Evolutionary conservation across 768 basidiomycete species (phyloP).

Genomic region (Dacryopinax primogenitus): DNA sequence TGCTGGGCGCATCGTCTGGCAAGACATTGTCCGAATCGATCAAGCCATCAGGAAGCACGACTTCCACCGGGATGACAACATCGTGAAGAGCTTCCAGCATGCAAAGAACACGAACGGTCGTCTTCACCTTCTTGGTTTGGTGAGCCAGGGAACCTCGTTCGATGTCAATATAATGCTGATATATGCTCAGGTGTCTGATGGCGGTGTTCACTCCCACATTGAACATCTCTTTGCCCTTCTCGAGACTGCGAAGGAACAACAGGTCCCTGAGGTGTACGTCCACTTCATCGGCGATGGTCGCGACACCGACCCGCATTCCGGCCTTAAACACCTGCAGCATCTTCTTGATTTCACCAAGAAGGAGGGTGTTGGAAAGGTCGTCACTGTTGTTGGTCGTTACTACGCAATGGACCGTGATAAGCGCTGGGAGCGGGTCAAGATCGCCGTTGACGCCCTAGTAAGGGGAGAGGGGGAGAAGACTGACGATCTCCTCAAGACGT

Average conservation of each 20-base stretch:
- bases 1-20: conserved; percentile 91
- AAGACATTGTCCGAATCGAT: conserved; percentile 93
- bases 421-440: conserved; percentile 87
- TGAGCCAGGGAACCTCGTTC: conserved; percentile 31
- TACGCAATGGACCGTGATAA: conserved; percentile 97
- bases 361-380: conserved; percentile 59
- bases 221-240: conserved; percentile 79
- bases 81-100: conserved; percentile 57
- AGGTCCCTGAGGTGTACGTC: conserved; percentile 73
- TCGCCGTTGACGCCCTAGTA: conserved; percentile 75
- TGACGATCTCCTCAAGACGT: conserved; percentile 48
- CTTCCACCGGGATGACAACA: conserved; percentile 65
- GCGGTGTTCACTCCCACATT: conserved; percentile 95
- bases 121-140: conserved; percentile 78
- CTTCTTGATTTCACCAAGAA: conserved; percentile 65
- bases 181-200: conserved; percentile 68
- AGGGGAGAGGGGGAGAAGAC: conserved; percentile 47
- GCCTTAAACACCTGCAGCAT: conserved; percentile 62
- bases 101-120: conserved; percentile 76
- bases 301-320: conserved; percentile 81
- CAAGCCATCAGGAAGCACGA: conserved; percentile 77
- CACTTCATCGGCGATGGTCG: conserved; percentile 94
- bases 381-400: conserved; percentile 80
- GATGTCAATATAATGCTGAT: neutral
- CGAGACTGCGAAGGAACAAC: conserved; percentile 74